These are phyloP conservation scores for Solanum piurae DNA, from an alignment of 257 asterid genomes.

Conservation along the genomic window DNA sequence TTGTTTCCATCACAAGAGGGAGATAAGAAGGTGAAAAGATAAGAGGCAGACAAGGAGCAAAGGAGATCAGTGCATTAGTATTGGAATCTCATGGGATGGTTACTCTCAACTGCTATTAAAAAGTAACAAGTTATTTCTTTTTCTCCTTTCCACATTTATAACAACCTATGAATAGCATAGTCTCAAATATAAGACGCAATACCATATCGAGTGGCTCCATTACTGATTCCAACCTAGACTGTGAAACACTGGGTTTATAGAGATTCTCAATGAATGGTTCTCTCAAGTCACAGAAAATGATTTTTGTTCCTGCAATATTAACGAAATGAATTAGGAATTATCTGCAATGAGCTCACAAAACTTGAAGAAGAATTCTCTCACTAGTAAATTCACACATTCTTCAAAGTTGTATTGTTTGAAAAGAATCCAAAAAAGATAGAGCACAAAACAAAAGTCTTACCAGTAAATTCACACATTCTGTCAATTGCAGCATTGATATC, in stretches of 20 bases:
- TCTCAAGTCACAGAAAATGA: conserved; percentile 88
- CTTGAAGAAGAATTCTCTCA: background rate
- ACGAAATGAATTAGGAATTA: conserved; percentile 1
- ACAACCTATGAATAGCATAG: background rate
- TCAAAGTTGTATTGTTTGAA: background rate
- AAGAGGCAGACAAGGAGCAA: background rate
- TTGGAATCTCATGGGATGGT: background rate
- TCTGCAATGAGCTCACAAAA: background rate
- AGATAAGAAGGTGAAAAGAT: background rate
- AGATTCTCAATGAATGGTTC: conserved; percentile 78
- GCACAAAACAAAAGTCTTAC: conserved; percentile 20
- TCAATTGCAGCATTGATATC: conserved; percentile 85
- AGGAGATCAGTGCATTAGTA: background rate
- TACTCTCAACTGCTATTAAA: background rate
- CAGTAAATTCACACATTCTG: conserved; percentile 79
- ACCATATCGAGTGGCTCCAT: conserved; percentile 85
- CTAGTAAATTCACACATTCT: background rate
- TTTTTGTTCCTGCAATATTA: conserved; percentile 57
- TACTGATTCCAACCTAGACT: conserved; percentile 69
- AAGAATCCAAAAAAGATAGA: background rate
- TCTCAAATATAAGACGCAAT: conserved; percentile 1
- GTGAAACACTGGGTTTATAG: conserved; percentile 70
- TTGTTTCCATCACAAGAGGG: background rate
- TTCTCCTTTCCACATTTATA: background rate
- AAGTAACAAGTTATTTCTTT: background rate